phyloP scores from a whole-genome alignment of 2,329 filamentous ascomycete species.

The Penicillium sp. region DNA sequence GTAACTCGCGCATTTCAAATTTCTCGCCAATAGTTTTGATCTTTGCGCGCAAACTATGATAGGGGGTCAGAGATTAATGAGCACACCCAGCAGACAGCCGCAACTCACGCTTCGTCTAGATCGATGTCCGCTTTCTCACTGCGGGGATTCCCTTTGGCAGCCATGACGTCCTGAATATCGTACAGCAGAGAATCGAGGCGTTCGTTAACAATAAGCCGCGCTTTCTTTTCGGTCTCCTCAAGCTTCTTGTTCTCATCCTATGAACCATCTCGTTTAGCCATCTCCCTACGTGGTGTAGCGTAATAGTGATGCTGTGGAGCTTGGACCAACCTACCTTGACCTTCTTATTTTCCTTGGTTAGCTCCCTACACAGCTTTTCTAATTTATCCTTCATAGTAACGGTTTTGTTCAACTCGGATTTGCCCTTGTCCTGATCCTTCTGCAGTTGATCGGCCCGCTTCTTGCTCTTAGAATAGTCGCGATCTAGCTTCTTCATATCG shows the following conservation, averaged over 20 bases:
- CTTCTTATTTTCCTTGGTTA: slow-evolving; percentile 96
- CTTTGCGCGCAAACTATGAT: slow-evolving; percentile 56
- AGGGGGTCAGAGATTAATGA: too few relatives aligned
- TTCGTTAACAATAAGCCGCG: slow-evolving; percentile 72
- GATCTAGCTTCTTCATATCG: slow-evolving; percentile 91
- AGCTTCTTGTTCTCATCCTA: slow-evolving; percentile 92
- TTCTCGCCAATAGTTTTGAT: slow-evolving; percentile 91
- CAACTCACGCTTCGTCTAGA: slow-evolving; percentile 66
- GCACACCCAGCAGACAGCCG: too few relatives aligned
- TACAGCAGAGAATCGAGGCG: slow-evolving; percentile 70
- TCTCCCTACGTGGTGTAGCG: neutral
- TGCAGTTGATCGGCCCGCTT: slow-evolving; percentile 87
- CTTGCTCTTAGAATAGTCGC: slow-evolving; percentile 91
- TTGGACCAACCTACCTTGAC: slow-evolving; percentile 65
- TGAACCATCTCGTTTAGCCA: slow-evolving; percentile 12
- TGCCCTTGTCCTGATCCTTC: slow-evolving; percentile 87
- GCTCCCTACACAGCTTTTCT: slow-evolving; percentile 86
- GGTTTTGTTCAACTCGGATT: slow-evolving; percentile 81
- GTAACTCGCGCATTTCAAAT: slow-evolving; percentile 87
- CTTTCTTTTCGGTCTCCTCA: slow-evolving; percentile 74
- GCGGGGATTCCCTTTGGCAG: slow-evolving; percentile 73
- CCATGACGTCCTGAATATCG: slow-evolving; percentile 80
- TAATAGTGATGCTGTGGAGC: neutral
- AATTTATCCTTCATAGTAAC: slow-evolving; percentile 88
- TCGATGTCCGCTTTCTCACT: slow-evolving; percentile 75